phyloP scores from a whole-genome alignment of 2,329 filamentous ascomycete genomes.

The Beauveria brongniartii region DNA sequence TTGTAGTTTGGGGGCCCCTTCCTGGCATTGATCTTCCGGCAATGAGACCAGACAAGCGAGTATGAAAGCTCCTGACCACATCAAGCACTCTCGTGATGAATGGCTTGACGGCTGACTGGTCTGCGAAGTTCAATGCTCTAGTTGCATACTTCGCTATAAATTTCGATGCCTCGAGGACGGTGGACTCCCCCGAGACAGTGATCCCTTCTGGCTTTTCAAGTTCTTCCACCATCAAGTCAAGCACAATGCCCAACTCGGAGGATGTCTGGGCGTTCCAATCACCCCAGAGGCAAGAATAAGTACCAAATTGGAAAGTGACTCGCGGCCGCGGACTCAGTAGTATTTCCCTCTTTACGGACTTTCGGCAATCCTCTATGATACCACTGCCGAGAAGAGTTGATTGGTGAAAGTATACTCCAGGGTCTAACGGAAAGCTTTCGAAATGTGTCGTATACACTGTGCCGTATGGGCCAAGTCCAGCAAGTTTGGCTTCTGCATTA shows the following conservation, averaged over 20 bases:
- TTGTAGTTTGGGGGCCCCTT: conserved; percentile 12
- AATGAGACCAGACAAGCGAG: conserved; percentile 18
- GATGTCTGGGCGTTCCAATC: conserved; percentile 50
- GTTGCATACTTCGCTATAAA: conserved; percentile 44
- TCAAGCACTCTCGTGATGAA: conserved; percentile 38
- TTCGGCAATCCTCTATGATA: conserved; percentile 32
- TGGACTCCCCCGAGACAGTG: conserved; percentile 12
- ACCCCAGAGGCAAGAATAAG: conserved; percentile 45
- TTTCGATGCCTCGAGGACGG: conserved; percentile 25
- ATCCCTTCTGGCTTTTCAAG: conserved; percentile 17
- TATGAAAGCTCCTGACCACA: conserved; percentile 32
- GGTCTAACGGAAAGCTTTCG: conserved; percentile 50
- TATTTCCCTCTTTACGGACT: conserved; percentile 21
- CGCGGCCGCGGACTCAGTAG: conserved; percentile 24
- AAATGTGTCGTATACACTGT: conserved; percentile 56
- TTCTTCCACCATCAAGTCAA: conserved; percentile 49
- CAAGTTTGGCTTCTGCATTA: conserved; percentile 26
- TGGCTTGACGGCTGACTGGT: conserved; percentile 26
- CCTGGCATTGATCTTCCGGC: conserved; percentile 6
- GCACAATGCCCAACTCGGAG: conserved; percentile 53
- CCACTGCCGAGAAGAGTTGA: conserved; percentile 52
- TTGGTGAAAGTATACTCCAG: conserved; percentile 50
- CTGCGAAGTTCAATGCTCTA: conserved; percentile 31
- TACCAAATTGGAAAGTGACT: conserved; percentile 37
- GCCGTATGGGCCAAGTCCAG: conserved; percentile 51